A percentile compares a stretch with the other conserved stretches of the same genome.
phyloP scores from a whole-genome alignment of 164 flowering plant species.

The Nymphaea thermarum region DNA sequence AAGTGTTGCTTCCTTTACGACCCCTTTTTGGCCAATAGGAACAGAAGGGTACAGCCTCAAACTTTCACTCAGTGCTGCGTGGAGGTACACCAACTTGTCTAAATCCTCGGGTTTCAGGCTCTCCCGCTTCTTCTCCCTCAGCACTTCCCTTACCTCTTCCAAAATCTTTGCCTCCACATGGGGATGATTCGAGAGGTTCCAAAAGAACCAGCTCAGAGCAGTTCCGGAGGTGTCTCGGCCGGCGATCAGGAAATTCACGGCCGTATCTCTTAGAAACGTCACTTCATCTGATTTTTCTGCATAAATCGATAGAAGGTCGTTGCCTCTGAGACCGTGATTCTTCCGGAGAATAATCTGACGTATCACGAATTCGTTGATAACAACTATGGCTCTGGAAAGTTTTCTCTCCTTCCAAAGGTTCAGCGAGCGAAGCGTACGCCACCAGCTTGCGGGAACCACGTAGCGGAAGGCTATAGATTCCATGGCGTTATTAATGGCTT shows the following conservation, averaged over 20 bases:
- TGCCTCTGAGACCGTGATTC: not conserved
- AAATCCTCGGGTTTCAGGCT: slow-evolving; percentile 12
- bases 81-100: slow-evolving; percentile 16
- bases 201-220: slow-evolving; percentile 39
- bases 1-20: slow-evolving; percentile 8
- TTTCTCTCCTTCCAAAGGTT: slow-evolving; percentile 12
- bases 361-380: not conserved
- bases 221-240: slow-evolving; percentile 29
- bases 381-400: not conserved
- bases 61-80: slow-evolving; percentile 20
- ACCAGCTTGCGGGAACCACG: slow-evolving; percentile 5
- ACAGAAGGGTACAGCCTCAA: slow-evolving; percentile 20
- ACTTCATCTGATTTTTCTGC: not conserved
- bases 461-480: slow-evolving; percentile 14
- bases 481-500: slow-evolving; percentile 23
- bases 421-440: slow-evolving; percentile 10
- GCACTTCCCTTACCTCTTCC: slow-evolving; percentile 16
- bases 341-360: not conserved
- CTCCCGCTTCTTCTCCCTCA: not conserved
- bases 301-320: slow-evolving; percentile 1
- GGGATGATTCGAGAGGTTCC: slow-evolving; percentile 27
- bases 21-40: slow-evolving; percentile 12
- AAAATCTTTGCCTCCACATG: slow-evolving; percentile 17
- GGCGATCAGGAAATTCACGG: slow-evolving; percentile 22
- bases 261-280: slow-evolving; percentile 22